Evolutionary conservation across 2,329 filamentous ascomycete genomes (phyloP), one percentile per base, ranked within the genome.

Genomic region (Coniochaeta sp.): DNA sequence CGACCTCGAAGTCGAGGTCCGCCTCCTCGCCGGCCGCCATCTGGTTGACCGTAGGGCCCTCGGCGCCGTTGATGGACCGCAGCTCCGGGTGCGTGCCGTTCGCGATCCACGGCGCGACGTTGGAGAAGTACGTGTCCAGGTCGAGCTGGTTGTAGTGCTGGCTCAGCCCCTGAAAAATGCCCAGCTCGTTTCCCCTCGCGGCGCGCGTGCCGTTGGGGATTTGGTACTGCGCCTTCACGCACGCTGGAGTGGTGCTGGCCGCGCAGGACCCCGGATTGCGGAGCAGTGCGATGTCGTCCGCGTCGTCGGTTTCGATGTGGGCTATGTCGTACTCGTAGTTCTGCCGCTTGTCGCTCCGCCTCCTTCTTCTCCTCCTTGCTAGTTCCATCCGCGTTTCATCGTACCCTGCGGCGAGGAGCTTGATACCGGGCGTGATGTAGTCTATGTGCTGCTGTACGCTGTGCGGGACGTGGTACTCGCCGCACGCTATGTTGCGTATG

Each of bases 1-100:
- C 56, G 28, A 58, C 55, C 50, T 64, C 55, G 50, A 72, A 67
- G 56, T 73, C 70, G 16, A 73, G 61, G 42, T 67, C 64, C 14
- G 61, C 59, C 55, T 71, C 68, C 1, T 58, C 58, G 13, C 66
- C 67, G 10, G 61, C 62, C 32, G 60, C 55, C 46, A 51, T 30
- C 16, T 28, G 48, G 22, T 56, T 50, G 14, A 49, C 50, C 6
- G 52, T 35, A 13, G 48, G 22, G 16, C 60, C 61, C 8, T 57
- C 48, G 33, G 60, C 66, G 22, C 65, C 65, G 53, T 69, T 65
- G 30, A 69, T 63, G 27, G 57, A 54, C 16, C 61, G 54, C 26
- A 64, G 58, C n/a, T 56, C 58, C 1, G 67, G 67, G 28, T 60
- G 57, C 3, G 63, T 65, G 26, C 63, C 62, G 6, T 59, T 48